Percentiles rank a stretch among this genome's conserved stretches.
phyloP scores from a whole-genome alignment of 805 yeast species.

The Grigorovia jiainica region DNA sequence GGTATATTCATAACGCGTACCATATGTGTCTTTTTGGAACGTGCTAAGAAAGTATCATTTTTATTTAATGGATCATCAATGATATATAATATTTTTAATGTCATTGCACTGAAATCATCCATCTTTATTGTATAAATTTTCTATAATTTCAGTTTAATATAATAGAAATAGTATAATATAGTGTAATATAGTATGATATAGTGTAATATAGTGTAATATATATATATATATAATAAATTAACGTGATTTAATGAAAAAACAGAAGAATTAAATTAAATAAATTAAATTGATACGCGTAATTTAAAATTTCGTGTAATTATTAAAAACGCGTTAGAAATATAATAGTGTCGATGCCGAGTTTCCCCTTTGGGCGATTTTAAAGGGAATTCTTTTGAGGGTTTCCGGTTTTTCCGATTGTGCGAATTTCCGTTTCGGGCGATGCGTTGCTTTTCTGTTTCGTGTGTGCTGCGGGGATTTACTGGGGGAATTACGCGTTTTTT shows the following conservation, averaged over 20 bases:
- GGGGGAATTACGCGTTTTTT: too few species aligned
- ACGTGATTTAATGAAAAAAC: too few species aligned
- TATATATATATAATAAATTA: not conserved
- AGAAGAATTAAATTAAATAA: too few species aligned
- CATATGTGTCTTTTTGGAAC: conserved; percentile 21
- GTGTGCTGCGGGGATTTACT: too few species aligned
- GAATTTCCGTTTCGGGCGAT: not conserved
- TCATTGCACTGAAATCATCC: conserved; percentile 19
- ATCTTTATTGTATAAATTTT: conserved; percentile 4
- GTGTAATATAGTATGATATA: too few species aligned
- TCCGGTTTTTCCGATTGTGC: not conserved
- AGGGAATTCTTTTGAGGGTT: too few species aligned
- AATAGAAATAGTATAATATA: too few species aligned
- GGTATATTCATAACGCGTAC: conserved; percentile 23
- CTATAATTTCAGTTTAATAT: not conserved
- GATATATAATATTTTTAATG: conserved; percentile 27
- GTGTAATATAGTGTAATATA: not conserved
- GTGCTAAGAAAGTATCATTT: conserved; percentile 22
- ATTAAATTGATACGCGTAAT: not conserved
- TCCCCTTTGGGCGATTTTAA: not conserved
- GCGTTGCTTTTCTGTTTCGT: too few species aligned
- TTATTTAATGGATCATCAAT: conserved; percentile 19
- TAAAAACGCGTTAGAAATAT: too few species aligned
- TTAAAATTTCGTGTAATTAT: not conserved
- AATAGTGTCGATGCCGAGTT: too few species aligned